Evolutionary conservation across 1,284 basidiomycete genomes (phyloP).

Genomic region (Malassezia equina): DNA sequence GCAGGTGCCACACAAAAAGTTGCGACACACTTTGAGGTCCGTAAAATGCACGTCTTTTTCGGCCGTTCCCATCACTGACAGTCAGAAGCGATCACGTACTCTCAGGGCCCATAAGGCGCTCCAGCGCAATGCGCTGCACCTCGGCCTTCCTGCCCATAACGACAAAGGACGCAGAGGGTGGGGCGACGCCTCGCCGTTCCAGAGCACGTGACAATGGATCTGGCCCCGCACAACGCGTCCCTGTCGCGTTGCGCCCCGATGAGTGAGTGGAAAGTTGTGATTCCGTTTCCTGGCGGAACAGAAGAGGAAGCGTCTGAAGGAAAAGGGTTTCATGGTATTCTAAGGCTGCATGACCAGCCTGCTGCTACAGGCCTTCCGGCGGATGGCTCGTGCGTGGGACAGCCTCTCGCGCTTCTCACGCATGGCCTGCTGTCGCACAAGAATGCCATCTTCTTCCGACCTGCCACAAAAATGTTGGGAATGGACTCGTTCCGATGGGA

Average conservation of each 20-base stretch:
- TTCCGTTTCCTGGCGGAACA: conserved; percentile 5
- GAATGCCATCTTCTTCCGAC: conserved; percentile 12
- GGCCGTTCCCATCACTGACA: conserved; percentile 39
- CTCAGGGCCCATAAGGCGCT: conserved; percentile 52
- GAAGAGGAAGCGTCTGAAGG: not conserved
- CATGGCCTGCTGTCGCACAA: conserved; percentile 14
- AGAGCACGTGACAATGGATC: conserved; percentile 5
- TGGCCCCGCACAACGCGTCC: not conserved
- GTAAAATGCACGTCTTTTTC: conserved; percentile 69
- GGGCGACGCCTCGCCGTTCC: not conserved
- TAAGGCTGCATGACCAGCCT: not conserved
- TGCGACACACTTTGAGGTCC: conserved; percentile 97
- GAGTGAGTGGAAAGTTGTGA: conserved; percentile 3
- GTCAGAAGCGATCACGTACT: conserved; percentile 14
- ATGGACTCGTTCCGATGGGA: conserved; percentile 18
- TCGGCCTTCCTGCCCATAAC: conserved; percentile 52
- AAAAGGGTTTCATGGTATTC: conserved; percentile 1
- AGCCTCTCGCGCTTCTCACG: conserved; percentile 11
- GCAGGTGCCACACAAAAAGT: conserved; percentile 94
- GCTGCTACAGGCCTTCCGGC: not conserved
- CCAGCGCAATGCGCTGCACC: conserved; percentile 83
- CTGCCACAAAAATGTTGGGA: not conserved
- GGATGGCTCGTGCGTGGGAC: not conserved
- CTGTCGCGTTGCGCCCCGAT: not conserved
- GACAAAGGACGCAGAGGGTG: not conserved